Base-by-base conservation (phyloP, 345 rosid species). In the Euphorbia peplus region DNA sequence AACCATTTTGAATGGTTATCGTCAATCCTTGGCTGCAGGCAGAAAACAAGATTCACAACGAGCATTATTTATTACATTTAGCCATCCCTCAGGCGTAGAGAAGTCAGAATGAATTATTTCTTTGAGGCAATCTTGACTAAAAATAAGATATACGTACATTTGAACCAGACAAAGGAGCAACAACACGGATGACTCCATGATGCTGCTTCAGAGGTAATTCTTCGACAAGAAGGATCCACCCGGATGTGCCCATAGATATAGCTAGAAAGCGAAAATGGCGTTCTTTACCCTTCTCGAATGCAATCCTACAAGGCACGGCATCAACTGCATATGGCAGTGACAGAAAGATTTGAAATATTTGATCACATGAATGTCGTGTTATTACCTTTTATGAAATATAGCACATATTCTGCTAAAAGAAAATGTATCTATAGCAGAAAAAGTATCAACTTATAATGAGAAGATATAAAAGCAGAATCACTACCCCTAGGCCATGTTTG, bases 241-340 rank as follows among this genome's bases (percentile, higher is more conserved):
- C 98, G 58, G 85, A 83, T 22, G 78, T 74, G 63, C 92, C 96
- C 67, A 80, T 24, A 41, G 97, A 84, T 59, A 84, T 50, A 53
- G 93, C 91, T 75, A 90, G 86, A 73, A 92, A 87, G 71, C 54
- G 60, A 82, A 95, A 87, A 63, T 79, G 84, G 0, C 97, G 98
- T 62, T 90, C 99, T 78, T 85, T 92, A 55, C 92, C 97, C 85
- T 90, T 88, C 80, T 92, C 98, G 70, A 95, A 95, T 71, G 98
- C 93, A 76, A 92, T 88, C 81, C 95, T 80, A 78, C 99, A 92
- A 30, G 92, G 88, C 76, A 95, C 78, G 16, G 95, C 87, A 85
- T 85, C 92, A 79, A 82, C 99, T 95, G 90, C 88, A 83, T 68
- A 82, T 25, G 35, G 67, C 59, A 65, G 62, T 41, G 66, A 28